A percentile compares a stretch with the other conserved stretches of the same genome.
These are phyloP conservation scores for Lasiodiplodia hormozganensis DNA, from an alignment of 2,329 filamentous ascomycete genomes.

Conservation along the genomic window DNA sequence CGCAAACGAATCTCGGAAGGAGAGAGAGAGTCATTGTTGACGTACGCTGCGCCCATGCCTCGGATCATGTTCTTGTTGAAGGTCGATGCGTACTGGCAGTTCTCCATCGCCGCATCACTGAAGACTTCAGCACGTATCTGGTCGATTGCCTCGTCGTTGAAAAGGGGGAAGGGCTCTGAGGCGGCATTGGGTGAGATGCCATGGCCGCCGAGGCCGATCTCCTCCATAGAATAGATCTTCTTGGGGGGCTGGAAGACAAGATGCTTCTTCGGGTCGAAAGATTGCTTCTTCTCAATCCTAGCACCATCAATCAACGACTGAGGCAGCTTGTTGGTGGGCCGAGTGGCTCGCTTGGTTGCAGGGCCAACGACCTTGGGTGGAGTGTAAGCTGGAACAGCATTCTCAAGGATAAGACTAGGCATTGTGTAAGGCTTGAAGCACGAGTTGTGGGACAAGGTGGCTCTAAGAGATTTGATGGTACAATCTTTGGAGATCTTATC, in stretches of 20 bases:
- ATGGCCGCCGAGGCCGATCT: conserved; percentile 20
- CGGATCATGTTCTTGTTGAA: conserved; percentile 11
- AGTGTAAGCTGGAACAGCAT: neutral
- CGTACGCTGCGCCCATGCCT: neutral
- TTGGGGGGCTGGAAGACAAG: conserved; percentile 15
- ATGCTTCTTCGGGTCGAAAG: conserved; percentile 29
- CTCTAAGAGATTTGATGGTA: neutral
- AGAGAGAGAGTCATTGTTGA: neutral
- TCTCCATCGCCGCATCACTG: conserved; percentile 28
- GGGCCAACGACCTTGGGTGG: neutral
- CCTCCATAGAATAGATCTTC: conserved; percentile 28
- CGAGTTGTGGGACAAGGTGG: neutral
- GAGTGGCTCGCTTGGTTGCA: conserved; percentile 4
- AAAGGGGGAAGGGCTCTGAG: conserved; percentile 33
- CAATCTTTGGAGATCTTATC: neutral
- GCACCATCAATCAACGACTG: neutral
- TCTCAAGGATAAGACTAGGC: conserved; percentile 1
- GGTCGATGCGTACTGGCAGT: conserved; percentile 25
- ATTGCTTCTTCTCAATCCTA: neutral
- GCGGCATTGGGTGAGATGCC: conserved; percentile 25
- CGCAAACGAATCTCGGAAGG: neutral
- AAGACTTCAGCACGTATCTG: conserved; percentile 31
- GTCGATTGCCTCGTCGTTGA: conserved; percentile 30
- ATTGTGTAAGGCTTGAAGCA: neutral
- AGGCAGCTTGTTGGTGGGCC: conserved; percentile 11